A percentile compares a stretch with the other conserved stretches of the same genome.
Conservation (phyloP, 257 asterid genomes). For the Solanum tarapatanum region DNA sequence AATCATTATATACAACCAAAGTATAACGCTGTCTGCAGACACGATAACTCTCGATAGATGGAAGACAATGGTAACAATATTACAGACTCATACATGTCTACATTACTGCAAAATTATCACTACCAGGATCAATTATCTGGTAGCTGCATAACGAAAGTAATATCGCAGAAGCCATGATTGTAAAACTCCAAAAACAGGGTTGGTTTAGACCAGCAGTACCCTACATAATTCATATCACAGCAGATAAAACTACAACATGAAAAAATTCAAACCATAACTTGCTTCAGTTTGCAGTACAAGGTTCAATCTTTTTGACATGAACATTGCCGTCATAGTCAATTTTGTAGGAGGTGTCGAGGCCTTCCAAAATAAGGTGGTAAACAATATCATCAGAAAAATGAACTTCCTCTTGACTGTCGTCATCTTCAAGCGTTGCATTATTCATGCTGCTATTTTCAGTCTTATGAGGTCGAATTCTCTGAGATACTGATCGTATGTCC, state of each 20-base stretch:
- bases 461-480: conserved; percentile 43
- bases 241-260: background rate
- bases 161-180: background rate
- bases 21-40: background rate
- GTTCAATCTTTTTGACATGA: conserved; percentile 42
- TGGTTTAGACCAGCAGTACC: background rate
- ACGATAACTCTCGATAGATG: background rate
- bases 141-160: background rate
- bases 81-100: background rate
- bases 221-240: background rate
- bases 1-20: background rate
- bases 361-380: conserved; percentile 71
- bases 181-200: background rate
- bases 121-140: background rate
- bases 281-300: conserved; percentile 6
- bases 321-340: conserved; percentile 48
- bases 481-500: conserved; percentile 87
- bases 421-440: conserved; percentile 21
- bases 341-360: conserved; percentile 59
- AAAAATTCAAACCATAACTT: background rate
- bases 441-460: conserved; percentile 8
- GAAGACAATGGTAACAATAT: background rate
- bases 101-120: background rate
- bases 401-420: conserved; percentile 8
- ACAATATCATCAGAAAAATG: conserved; percentile 6